Evolutionary conservation across 352 stramenopile species (phyloP).

Genomic region (Globisporangium apiculatum): DNA sequence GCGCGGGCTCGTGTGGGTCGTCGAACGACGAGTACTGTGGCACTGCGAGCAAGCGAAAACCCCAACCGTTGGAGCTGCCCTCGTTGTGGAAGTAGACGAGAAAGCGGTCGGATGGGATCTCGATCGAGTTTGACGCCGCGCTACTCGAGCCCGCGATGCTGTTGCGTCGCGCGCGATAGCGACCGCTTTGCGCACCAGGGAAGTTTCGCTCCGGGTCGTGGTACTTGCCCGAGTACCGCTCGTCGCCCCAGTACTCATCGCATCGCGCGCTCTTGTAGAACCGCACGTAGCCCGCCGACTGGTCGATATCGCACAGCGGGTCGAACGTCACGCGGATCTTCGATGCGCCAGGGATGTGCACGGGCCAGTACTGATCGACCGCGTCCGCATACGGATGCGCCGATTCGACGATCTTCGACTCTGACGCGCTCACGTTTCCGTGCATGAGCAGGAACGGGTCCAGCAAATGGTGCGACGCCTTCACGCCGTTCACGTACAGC

Average conservation of each 20-base stretch:
- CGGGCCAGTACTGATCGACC: slow-evolving; percentile 56
- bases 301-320: slow-evolving; percentile 53
- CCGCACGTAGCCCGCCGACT: slow-evolving; percentile 51
- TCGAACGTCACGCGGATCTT: slow-evolving; percentile 77
- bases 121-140: slow-evolving; percentile 22
- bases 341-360: slow-evolving; percentile 62
- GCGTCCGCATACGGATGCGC: slow-evolving; percentile 41
- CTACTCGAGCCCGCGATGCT: slow-evolving; percentile 4
- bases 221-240: slow-evolving; percentile 66
- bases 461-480: slow-evolving; percentile 54
- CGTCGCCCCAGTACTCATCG: slow-evolving; percentile 63
- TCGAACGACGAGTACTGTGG: slow-evolving; percentile 27
- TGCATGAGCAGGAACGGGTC: slow-evolving; percentile 61
- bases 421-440: slow-evolving; percentile 23
- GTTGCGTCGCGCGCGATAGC: slow-evolving; percentile 27
- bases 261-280: slow-evolving; percentile 67
- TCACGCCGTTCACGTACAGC: slow-evolving; percentile 60
- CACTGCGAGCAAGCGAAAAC: slow-evolving; percentile 53
- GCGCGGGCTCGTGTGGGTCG: background rate
- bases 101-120: slow-evolving; percentile 63
- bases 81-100: slow-evolving; percentile 71
- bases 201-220: slow-evolving; percentile 72
- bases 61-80: slow-evolving; percentile 45
- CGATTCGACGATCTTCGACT: slow-evolving; percentile 60
- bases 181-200: slow-evolving; percentile 54